Evolutionary conservation across 805 yeast genomes (phyloP).

Genomic region (Barnettozyma californica): DNA sequence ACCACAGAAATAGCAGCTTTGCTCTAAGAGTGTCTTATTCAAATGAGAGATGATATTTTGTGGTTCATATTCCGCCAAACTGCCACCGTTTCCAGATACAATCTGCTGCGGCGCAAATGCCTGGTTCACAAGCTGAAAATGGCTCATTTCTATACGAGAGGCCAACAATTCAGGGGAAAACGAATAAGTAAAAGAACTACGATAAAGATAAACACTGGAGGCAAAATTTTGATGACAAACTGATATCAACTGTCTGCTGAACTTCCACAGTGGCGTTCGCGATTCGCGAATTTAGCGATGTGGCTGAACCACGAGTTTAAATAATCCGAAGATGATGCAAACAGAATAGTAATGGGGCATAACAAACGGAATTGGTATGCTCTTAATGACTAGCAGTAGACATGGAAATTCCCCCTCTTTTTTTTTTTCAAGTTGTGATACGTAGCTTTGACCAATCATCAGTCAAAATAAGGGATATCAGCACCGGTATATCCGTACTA

Average conservation of each 20-base stretch:
- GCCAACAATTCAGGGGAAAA: not conserved
- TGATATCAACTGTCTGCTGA: not conserved
- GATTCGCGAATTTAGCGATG: not conserved
- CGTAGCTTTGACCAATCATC: too few relatives aligned
- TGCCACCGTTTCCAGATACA: not conserved
- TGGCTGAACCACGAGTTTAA: not conserved
- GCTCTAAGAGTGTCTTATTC: not conserved
- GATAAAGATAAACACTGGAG: not conserved
- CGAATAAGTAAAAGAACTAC: not conserved
- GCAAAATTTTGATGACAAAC: not conserved
- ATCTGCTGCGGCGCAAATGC: not conserved
- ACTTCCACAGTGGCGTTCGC: not conserved
- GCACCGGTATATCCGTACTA: too few relatives aligned
- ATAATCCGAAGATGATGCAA: too few relatives aligned
- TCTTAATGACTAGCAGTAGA: too few relatives aligned
- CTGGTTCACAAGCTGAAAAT: not conserved
- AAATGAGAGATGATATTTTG: not conserved
- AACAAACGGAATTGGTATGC: too few relatives aligned
- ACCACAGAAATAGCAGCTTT: slow-evolving; percentile 15
- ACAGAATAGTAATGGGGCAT: too few relatives aligned
- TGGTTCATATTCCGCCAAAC: not conserved
- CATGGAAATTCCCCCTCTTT: too few relatives aligned
- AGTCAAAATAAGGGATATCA: too few relatives aligned
- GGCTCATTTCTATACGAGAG: not conserved
- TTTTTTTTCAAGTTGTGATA: too few relatives aligned